Evolutionary conservation across 495 filamentous ascomycete genomes (phyloP), one percentile per base, ranked within the genome.

Genomic region (Penicillium taxi): DNA sequence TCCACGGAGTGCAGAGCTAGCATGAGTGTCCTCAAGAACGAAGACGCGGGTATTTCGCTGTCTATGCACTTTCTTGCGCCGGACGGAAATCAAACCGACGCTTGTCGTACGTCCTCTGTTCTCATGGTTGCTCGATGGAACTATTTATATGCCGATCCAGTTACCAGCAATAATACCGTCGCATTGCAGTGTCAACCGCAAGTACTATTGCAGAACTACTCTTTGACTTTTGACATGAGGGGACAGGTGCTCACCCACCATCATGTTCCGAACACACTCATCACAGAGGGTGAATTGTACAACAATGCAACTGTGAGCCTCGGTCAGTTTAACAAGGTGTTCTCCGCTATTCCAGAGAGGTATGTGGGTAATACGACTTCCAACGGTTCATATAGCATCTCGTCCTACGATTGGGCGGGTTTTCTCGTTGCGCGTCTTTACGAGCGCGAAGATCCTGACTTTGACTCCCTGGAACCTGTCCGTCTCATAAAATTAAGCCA

Each of bases 241-340:
- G 63, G 63, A 2, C 60, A 63, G 35, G 57, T 66, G 3, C 17
- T 45, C 3, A 24, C 35, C 12, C 35, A 56, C 9, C 3, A 44
- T 1, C 41, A 47, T 2, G 14, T 61, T 27, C 17, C 39, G 1
- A 27, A 55, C 4, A 61, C 48, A 0, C 32, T 35, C 0, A 56
- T 64, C 23, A 49, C 42, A 2, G 28, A 44, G 2, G 63, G 63
- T 1, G n/a, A 39, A 6, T 61, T 66, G 58, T 59, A 56, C 23
- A 44, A 59, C 3, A 66, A 66, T 29, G 63, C 60, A 2, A 66
- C 60, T 5, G 45, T 59, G 28, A 64, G 58, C 23, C 38, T 66
- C 21, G 63, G 59, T 1, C 58, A 66, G 23, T 66, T 64, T 44
- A 64, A 66, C 44, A 64, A 63, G 41, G 53, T 59, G 8, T 66